Evolutionary conservation across 129 eudicot species (phyloP).

Genomic region (Escallonia rubra): DNA sequence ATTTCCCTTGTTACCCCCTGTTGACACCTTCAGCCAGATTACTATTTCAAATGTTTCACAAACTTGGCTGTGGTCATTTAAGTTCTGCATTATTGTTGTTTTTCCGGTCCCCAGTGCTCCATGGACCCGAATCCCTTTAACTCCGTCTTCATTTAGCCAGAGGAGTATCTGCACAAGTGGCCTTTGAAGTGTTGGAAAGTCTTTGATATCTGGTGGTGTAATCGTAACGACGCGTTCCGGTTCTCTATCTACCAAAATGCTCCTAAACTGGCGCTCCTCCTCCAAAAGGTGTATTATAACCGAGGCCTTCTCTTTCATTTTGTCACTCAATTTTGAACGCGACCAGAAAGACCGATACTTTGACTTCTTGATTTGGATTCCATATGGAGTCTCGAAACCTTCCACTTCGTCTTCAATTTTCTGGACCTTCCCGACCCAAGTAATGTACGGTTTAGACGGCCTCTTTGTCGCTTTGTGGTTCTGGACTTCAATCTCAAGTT

Average conservation of each 20-base stretch:
- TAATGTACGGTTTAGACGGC: conserved; percentile 9
- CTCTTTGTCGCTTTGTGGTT: conserved; percentile 6
- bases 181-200: conserved; percentile 16
- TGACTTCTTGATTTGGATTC: neutral
- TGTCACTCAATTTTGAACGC: conserved; percentile 7
- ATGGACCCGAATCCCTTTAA: conserved; percentile 21
- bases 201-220: conserved; percentile 16
- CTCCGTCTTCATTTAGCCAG: conserved; percentile 8
- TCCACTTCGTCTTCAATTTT: conserved; percentile 5
- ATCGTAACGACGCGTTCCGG: conserved; percentile 18
- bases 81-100: conserved; percentile 32
- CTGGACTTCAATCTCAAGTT: conserved; percentile 1
- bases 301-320: conserved; percentile 9
- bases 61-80: conserved; percentile 23
- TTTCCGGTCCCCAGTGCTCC: conserved; percentile 28
- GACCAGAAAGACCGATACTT: neutral
- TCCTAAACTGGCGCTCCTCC: conserved; percentile 6
- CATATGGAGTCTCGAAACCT: neutral
- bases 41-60: conserved; percentile 26
- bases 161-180: conserved; percentile 12
- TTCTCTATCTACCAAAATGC: conserved; percentile 14
- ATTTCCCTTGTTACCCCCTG: conserved; percentile 7
- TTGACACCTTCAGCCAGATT: conserved; percentile 24
- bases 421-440: conserved; percentile 7
- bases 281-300: conserved; percentile 5